Evolutionary conservation across 495 filamentous ascomycete species (phyloP), one percentile per base, ranked within the genome.

Genomic region (Talaromyces proteolyticus): DNA sequence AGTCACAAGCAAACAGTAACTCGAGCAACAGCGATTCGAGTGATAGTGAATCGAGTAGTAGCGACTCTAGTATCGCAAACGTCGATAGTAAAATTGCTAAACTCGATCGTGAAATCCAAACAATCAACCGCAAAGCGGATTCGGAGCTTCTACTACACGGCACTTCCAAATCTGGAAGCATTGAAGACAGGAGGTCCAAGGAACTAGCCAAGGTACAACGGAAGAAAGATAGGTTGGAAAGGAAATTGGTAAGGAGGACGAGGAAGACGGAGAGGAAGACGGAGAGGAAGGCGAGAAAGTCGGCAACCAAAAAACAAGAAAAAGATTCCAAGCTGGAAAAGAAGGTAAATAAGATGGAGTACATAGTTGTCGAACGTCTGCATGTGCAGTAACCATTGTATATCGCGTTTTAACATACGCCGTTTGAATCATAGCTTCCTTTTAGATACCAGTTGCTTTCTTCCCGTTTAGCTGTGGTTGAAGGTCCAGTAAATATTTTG

Each of bases 301-400:
- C 29, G 1, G 21, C 20, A 26, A 44, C 16, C 14, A 19, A 18
- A n/a, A 21, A 20, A 12, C 25, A 29, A 14, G 21, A 19, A 36
- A 18, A 11, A 2, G 44, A 47, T 14, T 17, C n/a, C 4, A 47
- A 38, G 16, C 12, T 18, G 0, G 44, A 47, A 26, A 47, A 47
- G 44, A 47, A 19, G 0, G 19, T 37, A 18, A 36, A 34, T 5
- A 47, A 29, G 44, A 47, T 47, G 44, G 44, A 47, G 29, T 47
- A 37, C 37, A 47, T 47, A 21, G 25, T 47, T 14, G 17, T 47
- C 16, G 44, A 47, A 14, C 34, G 23, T 38, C 2, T 47, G 8
- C 21, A n/a, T n/a, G n/a, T n/a, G n/a, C n/a, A n/a, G n/a, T n/a
- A n/a, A n/a, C n/a, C n/a, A n/a, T 1, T 34, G 29, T 34, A 34